Conservation (phyloP, 129 eudicot genomes). For the sunflower (Helianthus annuus) region HanXRQr2.0-SUNRISE NC_035448.2:165482217-165482716, state of each 20-base stretch:
- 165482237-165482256: constrained; percentile 1
- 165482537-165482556: not conserved
- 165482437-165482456: not conserved
- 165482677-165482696: not conserved
- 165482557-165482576: not conserved
- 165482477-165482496: not conserved
- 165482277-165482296: not conserved
- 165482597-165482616: not conserved
- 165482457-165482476: not conserved
- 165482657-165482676: not conserved
- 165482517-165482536: not conserved
- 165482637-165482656: not conserved
- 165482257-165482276: not conserved
- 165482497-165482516: not conserved
- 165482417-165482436: constrained; percentile 8
- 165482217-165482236: too few species aligned
- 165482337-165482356: constrained; percentile 8
- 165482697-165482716: not conserved
- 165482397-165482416: not conserved
- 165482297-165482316: not conserved
- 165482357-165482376: not conserved
- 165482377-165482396: constrained; percentile 4
- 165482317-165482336: not conserved
- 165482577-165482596: not conserved
- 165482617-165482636: not conserved